These are phyloP conservation scores for Metschnikowia kofuensis DNA, from an alignment of 805 yeast genomes.

Conservation along the genomic window DNA sequence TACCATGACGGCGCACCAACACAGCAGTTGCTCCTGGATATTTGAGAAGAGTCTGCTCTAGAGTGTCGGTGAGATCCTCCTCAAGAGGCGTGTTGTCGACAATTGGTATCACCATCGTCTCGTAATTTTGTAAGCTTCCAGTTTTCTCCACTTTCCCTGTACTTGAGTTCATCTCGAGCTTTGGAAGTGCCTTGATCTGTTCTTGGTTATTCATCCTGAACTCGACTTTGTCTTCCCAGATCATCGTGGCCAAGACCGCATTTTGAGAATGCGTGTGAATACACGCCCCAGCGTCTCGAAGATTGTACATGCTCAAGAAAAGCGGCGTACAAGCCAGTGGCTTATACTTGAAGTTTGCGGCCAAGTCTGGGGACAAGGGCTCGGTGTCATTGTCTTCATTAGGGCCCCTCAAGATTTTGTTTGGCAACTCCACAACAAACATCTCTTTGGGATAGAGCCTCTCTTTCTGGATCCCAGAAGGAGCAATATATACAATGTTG, in stretches of 20 bases:
- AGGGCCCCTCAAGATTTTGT: slow-evolving; percentile 60
- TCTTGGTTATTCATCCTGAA: slow-evolving; percentile 80
- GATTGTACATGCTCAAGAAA: slow-evolving; percentile 66
- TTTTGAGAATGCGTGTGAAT: slow-evolving; percentile 92
- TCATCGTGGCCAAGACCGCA: slow-evolving; percentile 76
- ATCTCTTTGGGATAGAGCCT: slow-evolving; percentile 76
- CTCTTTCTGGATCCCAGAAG: slow-evolving; percentile 96
- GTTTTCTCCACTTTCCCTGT: slow-evolving; percentile 48
- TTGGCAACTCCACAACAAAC: slow-evolving; percentile 66
- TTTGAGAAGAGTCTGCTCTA: slow-evolving; percentile 59
- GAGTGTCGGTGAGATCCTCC: slow-evolving; percentile 69
- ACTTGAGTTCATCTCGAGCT: slow-evolving; percentile 28
- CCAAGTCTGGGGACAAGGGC: slow-evolving; percentile 30
- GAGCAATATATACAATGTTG: slow-evolving; percentile 70
- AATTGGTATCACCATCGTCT: slow-evolving; percentile 80
- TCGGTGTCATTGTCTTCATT: slow-evolving; percentile 20
- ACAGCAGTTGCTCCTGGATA: slow-evolving; percentile 85
- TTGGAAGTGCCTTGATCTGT: slow-evolving; percentile 90
- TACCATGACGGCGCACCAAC: slow-evolving; percentile 88
- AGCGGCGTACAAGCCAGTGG: slow-evolving; percentile 95
- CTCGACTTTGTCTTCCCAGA: slow-evolving; percentile 59
- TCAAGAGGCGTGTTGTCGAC: slow-evolving; percentile 89
- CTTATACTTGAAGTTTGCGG: slow-evolving; percentile 49
- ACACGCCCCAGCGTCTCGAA: slow-evolving; percentile 83
- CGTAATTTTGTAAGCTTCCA: slow-evolving; percentile 70